Percentiles rank a stretch among this genome's conserved stretches.
Conservation (phyloP, 768 basidiomycete species). For the Albatrellus ellisii region DNA sequence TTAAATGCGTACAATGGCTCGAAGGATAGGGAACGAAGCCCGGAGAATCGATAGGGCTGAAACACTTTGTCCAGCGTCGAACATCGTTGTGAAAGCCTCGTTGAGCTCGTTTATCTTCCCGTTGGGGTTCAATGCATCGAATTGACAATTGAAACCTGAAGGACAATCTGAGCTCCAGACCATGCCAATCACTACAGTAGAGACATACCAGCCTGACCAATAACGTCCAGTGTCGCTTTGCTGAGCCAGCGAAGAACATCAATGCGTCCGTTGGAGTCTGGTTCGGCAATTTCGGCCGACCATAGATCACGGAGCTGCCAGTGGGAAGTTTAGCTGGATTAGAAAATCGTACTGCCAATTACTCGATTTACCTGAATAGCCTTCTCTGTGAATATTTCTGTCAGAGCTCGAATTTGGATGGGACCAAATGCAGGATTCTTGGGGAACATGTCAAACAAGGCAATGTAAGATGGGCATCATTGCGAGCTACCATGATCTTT, state of each 20-base stretch:
- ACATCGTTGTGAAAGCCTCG: conserved; percentile 22
- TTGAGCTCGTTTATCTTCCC: conserved; percentile 20
- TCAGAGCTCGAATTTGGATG: conserved; percentile 2
- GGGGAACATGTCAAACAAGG: too few species aligned
- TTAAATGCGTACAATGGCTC: conserved; percentile 25
- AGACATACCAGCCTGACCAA: conserved; percentile 15
- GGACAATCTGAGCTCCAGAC: too few species aligned
- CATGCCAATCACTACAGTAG: too few species aligned
- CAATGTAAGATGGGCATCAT: neutral
- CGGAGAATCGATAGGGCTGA: conserved; percentile 21
- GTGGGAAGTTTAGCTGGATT: neutral
- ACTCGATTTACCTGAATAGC: conserved; percentile 2
- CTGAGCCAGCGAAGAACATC: conserved; percentile 13
- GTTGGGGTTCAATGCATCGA: conserved; percentile 19
- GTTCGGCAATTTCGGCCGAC: conserved; percentile 9
- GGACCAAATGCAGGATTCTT: conserved; percentile 6
- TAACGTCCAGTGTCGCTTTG: conserved; percentile 15
- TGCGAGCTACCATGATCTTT: neutral
- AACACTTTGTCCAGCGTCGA: conserved; percentile 8
- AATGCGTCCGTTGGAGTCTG: conserved; percentile 9
- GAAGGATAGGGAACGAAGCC: conserved; percentile 23
- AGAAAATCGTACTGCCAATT: neutral
- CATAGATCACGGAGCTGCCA: conserved; percentile 20
- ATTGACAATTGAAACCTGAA: conserved; percentile 27
- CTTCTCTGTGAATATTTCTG: conserved; percentile 1